These are phyloP conservation scores for Zygoascus sp. DNA, from an alignment of 1,139 yeast species.

Conservation along the genomic window DNA sequence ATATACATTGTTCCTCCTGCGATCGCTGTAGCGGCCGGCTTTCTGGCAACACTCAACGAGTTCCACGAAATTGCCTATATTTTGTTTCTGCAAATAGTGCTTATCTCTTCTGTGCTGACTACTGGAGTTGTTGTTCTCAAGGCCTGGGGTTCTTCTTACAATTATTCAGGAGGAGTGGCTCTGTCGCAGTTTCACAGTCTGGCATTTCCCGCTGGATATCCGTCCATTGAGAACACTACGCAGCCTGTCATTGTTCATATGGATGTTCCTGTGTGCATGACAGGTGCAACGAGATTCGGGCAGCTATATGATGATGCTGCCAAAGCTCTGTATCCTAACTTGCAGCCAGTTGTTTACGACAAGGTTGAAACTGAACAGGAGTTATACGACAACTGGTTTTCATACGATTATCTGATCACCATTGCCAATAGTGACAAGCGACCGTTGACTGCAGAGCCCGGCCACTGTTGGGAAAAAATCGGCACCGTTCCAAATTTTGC, in stretches of 20 bases:
- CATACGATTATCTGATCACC: slow-evolving; percentile 58
- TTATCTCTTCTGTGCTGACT: slow-evolving; percentile 35
- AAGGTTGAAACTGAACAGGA: slow-evolving; percentile 55
- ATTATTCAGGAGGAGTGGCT: slow-evolving; percentile 90
- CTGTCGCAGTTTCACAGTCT: slow-evolving; percentile 47
- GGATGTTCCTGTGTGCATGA: slow-evolving; percentile 81
- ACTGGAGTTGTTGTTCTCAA: slow-evolving; percentile 46
- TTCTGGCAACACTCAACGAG: slow-evolving; percentile 40
- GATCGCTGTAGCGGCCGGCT: slow-evolving; percentile 61
- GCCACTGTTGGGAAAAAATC: slow-evolving; percentile 40
- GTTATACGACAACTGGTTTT: slow-evolving; percentile 46
- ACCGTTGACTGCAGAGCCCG: slow-evolving; percentile 22
- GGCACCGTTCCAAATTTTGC: slow-evolving; percentile 37
- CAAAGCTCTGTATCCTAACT: slow-evolving; percentile 11
- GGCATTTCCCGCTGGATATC: slow-evolving; percentile 8
- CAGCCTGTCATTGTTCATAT: slow-evolving; percentile 50
- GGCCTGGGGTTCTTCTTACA: slow-evolving; percentile 61
- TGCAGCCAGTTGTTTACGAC: slow-evolving; percentile 53
- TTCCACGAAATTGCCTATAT: slow-evolving; percentile 14
- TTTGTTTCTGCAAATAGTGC: slow-evolving; percentile 30
- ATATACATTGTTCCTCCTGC: slow-evolving; percentile 69
- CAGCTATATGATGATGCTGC: slow-evolving; percentile 42
- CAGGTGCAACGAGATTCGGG: slow-evolving; percentile 76
- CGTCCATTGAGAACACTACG: background rate
- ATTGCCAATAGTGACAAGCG: slow-evolving; percentile 32